Conservation (phyloP, 1,139 yeast species). For the Debaryomycetaceae sp. region DNA sequence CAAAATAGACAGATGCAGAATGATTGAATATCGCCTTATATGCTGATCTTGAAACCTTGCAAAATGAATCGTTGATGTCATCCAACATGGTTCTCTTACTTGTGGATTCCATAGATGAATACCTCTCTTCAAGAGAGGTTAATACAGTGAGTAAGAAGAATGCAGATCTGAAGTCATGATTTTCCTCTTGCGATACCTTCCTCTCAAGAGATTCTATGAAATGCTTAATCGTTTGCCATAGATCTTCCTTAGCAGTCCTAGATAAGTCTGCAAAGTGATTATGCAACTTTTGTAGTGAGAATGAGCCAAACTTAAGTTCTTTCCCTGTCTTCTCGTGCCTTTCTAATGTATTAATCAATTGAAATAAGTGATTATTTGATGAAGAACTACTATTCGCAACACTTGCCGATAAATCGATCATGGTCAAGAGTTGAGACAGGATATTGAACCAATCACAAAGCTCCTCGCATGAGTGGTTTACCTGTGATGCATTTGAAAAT, state of each 20-base stretch:
- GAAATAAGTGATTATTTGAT: background rate
- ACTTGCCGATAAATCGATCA: constrained; percentile 8
- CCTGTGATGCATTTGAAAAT: constrained; percentile 6
- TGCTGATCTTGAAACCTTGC: constrained; percentile 4
- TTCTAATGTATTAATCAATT: background rate
- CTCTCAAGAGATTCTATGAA: constrained; percentile 5
- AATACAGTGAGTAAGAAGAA: constrained; percentile 12
- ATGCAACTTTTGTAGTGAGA: constrained; percentile 8
- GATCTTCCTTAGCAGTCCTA: constrained; percentile 5
- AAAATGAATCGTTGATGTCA: background rate
- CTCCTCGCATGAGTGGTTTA: constrained; percentile 9
- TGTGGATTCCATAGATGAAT: background rate
- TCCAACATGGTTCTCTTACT: background rate
- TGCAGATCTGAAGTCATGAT: constrained; percentile 5
- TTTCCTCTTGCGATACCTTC: background rate
- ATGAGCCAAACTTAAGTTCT: constrained; percentile 11
- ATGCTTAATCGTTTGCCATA: constrained; percentile 11
- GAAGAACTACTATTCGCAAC: background rate
- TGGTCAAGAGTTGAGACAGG: constrained; percentile 10
- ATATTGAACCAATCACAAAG: constrained; percentile 24
- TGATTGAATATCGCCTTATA: constrained; percentile 8
- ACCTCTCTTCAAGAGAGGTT: constrained; percentile 8
- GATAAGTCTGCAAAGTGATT: constrained; percentile 10
- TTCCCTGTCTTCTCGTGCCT: background rate
- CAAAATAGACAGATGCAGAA: constrained; percentile 10